Percentiles rank a stretch among this genome's conserved stretches.
Conservation (phyloP, 2,329 filamentous ascomycete genomes). For the Coniochaeta sp. region DNA sequence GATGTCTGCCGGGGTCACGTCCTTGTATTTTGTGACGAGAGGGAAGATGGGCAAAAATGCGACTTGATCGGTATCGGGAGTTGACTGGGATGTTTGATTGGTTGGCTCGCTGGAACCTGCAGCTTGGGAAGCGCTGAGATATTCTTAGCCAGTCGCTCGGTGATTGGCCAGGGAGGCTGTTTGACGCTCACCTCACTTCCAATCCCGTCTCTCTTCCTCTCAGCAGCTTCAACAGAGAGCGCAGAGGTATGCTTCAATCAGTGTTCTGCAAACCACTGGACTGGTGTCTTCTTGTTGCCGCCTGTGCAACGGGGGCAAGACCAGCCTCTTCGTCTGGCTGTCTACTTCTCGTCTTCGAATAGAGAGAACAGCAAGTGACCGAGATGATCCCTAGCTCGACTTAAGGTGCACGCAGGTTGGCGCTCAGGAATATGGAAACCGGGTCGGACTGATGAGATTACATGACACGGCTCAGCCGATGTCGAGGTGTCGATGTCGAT, state of each 20-base stretch:
- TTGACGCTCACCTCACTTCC: not conserved
- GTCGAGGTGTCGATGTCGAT: not conserved
- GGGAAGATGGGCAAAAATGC: not conserved
- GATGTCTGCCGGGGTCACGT: not conserved
- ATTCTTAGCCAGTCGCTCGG: not conserved
- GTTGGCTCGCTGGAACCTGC: not conserved
- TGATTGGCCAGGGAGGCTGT: not conserved
- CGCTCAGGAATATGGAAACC: not conserved
- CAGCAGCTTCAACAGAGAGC: not conserved
- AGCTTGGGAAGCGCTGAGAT: slow-evolving; percentile 1
- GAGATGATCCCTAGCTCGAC: not conserved
- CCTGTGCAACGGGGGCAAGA: not conserved
- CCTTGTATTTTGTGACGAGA: not conserved
- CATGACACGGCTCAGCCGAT: not conserved
- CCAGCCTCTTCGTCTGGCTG: not conserved
- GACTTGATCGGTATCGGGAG: not conserved
- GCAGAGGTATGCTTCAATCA: not conserved
- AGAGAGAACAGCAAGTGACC: not conserved
- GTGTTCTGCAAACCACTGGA: not conserved
- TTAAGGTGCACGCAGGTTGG: not conserved
- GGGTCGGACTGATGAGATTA: not conserved
- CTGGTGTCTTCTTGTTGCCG: not conserved
- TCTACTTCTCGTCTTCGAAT: not conserved
- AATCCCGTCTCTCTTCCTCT: not conserved
- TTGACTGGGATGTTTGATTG: not conserved